Evolutionary conservation across 2,329 filamentous ascomycete genomes (phyloP), one percentile per base, ranked within the genome.

Genomic region (Fonsecaea monophora): DNA sequence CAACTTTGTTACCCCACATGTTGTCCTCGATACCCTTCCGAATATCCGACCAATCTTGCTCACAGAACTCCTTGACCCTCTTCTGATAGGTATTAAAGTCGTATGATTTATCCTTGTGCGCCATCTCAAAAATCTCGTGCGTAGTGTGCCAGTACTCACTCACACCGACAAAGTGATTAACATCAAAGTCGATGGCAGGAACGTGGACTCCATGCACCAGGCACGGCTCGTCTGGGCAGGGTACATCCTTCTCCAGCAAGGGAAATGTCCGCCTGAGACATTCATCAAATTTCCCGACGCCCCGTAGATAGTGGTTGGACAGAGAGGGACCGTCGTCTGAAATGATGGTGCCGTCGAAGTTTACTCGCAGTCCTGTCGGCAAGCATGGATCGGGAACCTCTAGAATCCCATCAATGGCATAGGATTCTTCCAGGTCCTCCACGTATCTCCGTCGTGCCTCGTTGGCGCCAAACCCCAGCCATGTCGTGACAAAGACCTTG

Each of bases 71-170:
- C 68, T 89, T 85, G 4, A 98, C 95, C 40, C 90, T 88, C 69
- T 90, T 84, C 75, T 98, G 94, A 74, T 98, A 99, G 0, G 91
- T 93, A 68, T 89, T 87, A 72, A 97, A 92, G 74, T 98, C 93
- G 77, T 98, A 99, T 0, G 91, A 88, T 71, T 92, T 90, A 72
- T 89, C 86, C 72, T 91, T 90, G 70, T 92, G 88, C 3, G 88
- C 88, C 82, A 87, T 86, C 67, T 90, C 87, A 73, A 99, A 98
- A 1, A 98, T 90, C 62, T 95, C 93, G 74, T 99, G 95, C 0
- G 95, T 99, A 0, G 94, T 96, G 78, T 99, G 95, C 94, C 95
- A 99, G 79, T 96, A 99, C 76, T 99, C 95, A 0, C 94, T 98
- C 3, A 99, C 94, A 10, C 95, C 95, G 34, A 99, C 90, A 74